These are phyloP conservation scores for Stachybotrys echinatus DNA, from an alignment of 2,329 filamentous ascomycete genomes.

Conservation along the genomic window DNA sequence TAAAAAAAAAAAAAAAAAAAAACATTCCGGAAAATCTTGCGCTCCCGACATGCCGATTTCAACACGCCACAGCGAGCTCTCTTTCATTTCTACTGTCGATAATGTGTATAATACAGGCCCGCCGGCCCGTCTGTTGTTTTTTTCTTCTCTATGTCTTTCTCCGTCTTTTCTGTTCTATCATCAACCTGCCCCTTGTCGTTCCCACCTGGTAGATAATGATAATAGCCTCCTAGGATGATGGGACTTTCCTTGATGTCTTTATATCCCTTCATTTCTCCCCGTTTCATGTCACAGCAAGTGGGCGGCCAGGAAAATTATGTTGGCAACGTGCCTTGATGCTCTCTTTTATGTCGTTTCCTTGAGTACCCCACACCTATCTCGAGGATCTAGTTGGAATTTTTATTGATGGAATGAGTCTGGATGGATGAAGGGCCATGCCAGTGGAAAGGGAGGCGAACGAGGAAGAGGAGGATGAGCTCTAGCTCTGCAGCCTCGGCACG, in stretches of 20 bases:
- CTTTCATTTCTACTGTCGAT: constrained; percentile 1
- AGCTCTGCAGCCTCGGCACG: too few relatives aligned
- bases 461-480: too few relatives aligned
- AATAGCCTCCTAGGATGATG: constrained; percentile 18
- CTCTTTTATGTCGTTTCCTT: too few relatives aligned
- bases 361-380: too few relatives aligned
- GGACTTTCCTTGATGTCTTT: neutral
- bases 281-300: too few relatives aligned
- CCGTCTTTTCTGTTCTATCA: neutral
- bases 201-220: constrained; percentile 26
- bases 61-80: constrained; percentile 5
- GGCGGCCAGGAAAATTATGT: too few relatives aligned
- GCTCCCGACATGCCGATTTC: neutral
- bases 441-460: too few relatives aligned
- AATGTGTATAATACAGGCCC: constrained; percentile 3
- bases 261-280: too few relatives aligned
- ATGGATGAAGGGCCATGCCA: too few relatives aligned
- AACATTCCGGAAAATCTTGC: constrained; percentile 24
- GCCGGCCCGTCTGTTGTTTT: constrained; percentile 4
- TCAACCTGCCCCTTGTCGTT: neutral
- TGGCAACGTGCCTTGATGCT: too few relatives aligned
- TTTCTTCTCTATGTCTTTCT: constrained; percentile 8
- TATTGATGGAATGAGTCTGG: too few relatives aligned
- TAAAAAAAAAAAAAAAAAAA: neutral
- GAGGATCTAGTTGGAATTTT: too few relatives aligned